Evolutionary conservation across 345 rosid genomes (phyloP).

Genomic region (Raphanus raphanistrum): DNA sequence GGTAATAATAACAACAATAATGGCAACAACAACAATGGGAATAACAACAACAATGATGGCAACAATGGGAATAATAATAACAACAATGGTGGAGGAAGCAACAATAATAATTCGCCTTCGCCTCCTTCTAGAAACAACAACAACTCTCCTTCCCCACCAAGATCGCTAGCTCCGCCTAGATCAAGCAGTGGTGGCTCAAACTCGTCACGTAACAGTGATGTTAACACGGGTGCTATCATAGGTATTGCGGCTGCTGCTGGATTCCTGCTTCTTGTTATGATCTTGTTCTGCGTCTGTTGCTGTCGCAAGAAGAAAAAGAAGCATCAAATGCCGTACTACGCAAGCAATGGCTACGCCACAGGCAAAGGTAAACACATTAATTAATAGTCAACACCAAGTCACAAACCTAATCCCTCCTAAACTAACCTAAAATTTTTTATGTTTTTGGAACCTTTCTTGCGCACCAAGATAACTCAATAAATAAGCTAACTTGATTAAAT

Average conservation of each 20-base stretch:
- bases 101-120: conserved; percentile 34
- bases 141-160: conserved; percentile 24
- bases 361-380: conserved; percentile 14
- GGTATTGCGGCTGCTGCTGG: conserved; percentile 51
- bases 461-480: background rate
- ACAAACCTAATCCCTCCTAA: background rate
- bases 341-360: conserved; percentile 21
- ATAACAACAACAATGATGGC: background rate
- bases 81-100: conserved; percentile 21
- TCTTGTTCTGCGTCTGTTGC: conserved; percentile 43
- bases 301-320: conserved; percentile 52
- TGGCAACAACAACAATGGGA: background rate
- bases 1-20: background rate
- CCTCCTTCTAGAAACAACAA: conserved; percentile 38
- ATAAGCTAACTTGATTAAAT: background rate
- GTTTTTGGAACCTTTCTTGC: conserved; percentile 9
- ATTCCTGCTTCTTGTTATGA: conserved; percentile 44
- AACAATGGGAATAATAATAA: background rate
- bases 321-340: conserved; percentile 38
- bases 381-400: background rate
- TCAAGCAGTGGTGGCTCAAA: conserved; percentile 34
- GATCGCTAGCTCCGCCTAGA: conserved; percentile 35
- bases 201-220: conserved; percentile 7
- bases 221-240: conserved; percentile 21
- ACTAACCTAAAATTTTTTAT: conserved; percentile 1